A percentile compares a stretch with the other conserved stretches of the same genome.
Evolutionary conservation across 352 stramenopile genomes (phyloP).

Genomic region (Globisporangium takayamanum): DNA sequence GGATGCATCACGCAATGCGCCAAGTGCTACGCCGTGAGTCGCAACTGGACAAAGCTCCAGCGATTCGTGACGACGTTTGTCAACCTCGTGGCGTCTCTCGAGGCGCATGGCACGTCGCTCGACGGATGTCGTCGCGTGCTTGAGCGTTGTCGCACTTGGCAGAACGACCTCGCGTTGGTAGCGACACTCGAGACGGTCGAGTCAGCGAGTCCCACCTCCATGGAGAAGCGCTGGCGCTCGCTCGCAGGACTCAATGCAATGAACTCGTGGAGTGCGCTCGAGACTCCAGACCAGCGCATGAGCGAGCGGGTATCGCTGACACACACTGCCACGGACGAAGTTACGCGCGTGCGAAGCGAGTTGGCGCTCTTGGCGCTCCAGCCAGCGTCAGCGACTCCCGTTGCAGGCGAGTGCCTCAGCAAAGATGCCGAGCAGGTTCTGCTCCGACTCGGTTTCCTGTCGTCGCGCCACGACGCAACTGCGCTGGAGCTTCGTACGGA

Average conservation of each 20-base stretch:
- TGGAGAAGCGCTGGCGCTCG: not conserved
- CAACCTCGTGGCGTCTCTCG: conserved; percentile 18
- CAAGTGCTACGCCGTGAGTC: conserved; percentile 35
- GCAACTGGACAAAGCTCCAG: conserved; percentile 35
- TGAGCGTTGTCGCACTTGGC: conserved; percentile 30
- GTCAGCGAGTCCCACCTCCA: not conserved
- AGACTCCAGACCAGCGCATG: conserved; percentile 2
- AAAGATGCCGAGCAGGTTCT: conserved; percentile 31
- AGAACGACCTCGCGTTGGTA: conserved; percentile 26
- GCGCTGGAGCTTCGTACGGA: not conserved
- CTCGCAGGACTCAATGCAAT: conserved; percentile 1
- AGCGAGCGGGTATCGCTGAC: not conserved
- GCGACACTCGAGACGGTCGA: conserved; percentile 15
- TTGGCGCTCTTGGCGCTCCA: conserved; percentile 29
- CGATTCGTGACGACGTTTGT: conserved; percentile 25
- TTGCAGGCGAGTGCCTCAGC: conserved; percentile 28
- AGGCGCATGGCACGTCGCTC: conserved; percentile 14
- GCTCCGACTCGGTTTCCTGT: conserved; percentile 14
- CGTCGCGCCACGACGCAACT: not conserved
- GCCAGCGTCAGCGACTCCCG: conserved; percentile 20
- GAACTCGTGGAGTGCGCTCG: conserved; percentile 22
- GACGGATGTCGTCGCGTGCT: conserved; percentile 25
- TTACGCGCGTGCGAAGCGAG: conserved; percentile 11
- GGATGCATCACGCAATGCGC: conserved; percentile 45
- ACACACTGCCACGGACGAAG: not conserved